A percentile compares a stretch with the other conserved stretches of the same genome.
These are phyloP conservation scores for Penicillium sp. DNA, from an alignment of 2,329 filamentous ascomycete genomes.

Conservation along the genomic window DNA sequence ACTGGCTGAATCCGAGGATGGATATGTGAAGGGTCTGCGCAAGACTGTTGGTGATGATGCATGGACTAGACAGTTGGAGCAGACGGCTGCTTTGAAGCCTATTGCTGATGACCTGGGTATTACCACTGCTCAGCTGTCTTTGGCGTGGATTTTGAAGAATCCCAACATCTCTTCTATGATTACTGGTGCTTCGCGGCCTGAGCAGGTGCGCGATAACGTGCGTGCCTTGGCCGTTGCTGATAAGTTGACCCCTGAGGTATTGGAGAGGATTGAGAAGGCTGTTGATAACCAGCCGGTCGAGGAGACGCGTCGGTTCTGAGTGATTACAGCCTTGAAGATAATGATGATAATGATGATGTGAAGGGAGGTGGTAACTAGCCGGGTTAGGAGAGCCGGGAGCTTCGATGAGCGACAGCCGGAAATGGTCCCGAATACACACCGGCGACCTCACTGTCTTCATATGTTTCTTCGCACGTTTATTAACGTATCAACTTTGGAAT, in stretches of 20 bases:
- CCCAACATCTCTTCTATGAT: slow-evolving; percentile 56
- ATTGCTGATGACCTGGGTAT: slow-evolving; percentile 66
- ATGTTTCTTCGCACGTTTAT: too few species aligned
- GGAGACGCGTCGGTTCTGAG: slow-evolving; percentile 20
- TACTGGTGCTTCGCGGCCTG: slow-evolving; percentile 48
- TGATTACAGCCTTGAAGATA: too few species aligned
- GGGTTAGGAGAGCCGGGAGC: too few species aligned
- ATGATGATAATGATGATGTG: too few species aligned
- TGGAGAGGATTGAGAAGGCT: slow-evolving; percentile 49
- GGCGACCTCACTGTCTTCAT: too few species aligned
- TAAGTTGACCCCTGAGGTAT: slow-evolving; percentile 45
- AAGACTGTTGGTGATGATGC: slow-evolving; percentile 46
- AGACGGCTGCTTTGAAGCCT: slow-evolving; percentile 49
- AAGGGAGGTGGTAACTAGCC: too few species aligned
- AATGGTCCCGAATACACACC: too few species aligned
- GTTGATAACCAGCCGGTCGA: slow-evolving; percentile 19
- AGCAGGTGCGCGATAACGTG: slow-evolving; percentile 45
- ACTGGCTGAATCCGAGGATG: slow-evolving; percentile 56
- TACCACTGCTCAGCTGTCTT: slow-evolving; percentile 56
- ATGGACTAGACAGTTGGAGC: slow-evolving; percentile 25
- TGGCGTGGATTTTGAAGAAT: slow-evolving; percentile 60
- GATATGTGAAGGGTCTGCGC: slow-evolving; percentile 53
- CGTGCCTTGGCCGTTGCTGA: slow-evolving; percentile 46
- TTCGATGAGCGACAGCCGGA: too few species aligned
- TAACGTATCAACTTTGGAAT: too few species aligned